These are phyloP conservation scores for Gymnopilus junonius DNA, from an alignment of 768 basidiomycete genomes.

Conservation along the genomic window DNA sequence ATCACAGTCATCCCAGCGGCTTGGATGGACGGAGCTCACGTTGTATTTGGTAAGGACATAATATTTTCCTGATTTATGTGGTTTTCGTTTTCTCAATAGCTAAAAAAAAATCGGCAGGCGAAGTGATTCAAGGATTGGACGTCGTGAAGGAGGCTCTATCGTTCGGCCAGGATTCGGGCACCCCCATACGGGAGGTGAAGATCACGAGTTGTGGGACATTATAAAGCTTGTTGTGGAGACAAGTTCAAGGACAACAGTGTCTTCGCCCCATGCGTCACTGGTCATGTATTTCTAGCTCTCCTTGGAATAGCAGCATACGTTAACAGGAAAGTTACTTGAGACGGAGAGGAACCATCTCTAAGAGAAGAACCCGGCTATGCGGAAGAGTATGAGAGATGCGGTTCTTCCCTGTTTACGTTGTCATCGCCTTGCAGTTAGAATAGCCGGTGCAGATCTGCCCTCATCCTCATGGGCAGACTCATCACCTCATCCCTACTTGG, in stretches of 20 bases:
- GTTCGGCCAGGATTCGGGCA: conserved; percentile 42
- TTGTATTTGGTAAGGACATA: conserved; percentile 74
- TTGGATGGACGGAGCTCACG: conserved; percentile 85
- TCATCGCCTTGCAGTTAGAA: no score
- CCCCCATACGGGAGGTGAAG: background rate
- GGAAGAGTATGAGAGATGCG: no score
- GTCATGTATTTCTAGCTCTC: background rate
- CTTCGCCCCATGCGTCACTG: no score
- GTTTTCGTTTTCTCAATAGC: background rate
- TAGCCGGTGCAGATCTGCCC: no score
- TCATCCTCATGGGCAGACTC: no score
- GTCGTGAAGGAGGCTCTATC: conserved; percentile 50
- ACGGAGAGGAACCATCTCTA: no score
- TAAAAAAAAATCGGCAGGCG: conserved; percentile 39
- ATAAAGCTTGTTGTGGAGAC: background rate
- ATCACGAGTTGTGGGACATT: conserved; percentile 11
- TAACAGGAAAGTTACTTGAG: no score
- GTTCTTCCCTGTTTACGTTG: no score
- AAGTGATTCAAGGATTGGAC: conserved; percentile 70
- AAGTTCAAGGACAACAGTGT: background rate
- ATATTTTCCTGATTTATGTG: background rate
- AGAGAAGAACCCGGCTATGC: no score
- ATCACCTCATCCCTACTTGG: no score
- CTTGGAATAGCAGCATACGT: no score
- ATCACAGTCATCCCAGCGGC: conserved; percentile 79